Evolutionary conservation across 495 filamentous ascomycete species (phyloP).

Genomic region (Platismatia glauca): DNA sequence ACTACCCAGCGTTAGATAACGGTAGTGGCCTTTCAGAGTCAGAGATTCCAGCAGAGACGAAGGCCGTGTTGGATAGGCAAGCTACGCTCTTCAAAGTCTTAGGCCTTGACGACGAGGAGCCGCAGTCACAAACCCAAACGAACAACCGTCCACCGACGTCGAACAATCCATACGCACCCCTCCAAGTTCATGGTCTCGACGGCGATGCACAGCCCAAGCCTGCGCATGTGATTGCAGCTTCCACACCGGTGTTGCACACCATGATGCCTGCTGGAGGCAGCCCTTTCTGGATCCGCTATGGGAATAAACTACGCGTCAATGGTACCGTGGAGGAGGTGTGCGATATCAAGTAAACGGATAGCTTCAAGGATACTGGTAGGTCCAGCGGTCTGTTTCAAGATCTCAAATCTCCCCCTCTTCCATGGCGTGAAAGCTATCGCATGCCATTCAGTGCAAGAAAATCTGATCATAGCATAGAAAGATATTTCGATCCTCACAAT

Average conservation of each 20-base stretch:
- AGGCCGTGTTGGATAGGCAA: background rate
- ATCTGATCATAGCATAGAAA: background rate
- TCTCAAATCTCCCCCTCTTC: background rate
- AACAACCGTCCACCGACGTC: background rate
- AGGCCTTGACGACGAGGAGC: background rate
- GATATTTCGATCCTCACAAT: background rate
- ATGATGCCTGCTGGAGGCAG: conserved; percentile 43
- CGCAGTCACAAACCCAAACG: background rate
- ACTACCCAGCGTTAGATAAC: conserved; percentile 13
- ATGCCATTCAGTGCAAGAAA: background rate
- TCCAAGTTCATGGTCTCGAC: background rate
- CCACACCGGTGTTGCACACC: background rate
- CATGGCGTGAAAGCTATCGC: background rate
- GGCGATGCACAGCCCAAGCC: background rate
- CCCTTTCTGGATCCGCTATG: conserved; percentile 53
- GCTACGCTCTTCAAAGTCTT: background rate
- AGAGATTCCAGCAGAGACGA: background rate
- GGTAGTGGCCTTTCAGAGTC: background rate
- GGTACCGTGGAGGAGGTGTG: conserved; percentile 52
- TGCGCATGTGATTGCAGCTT: background rate
- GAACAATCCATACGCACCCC: conserved; percentile 8
- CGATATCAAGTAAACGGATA: conserved; percentile 23
- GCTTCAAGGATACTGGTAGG: too few relatives aligned
- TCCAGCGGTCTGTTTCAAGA: too few relatives aligned
- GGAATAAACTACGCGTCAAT: conserved; percentile 58